Evolutionary conservation across 208 protist species (phyloP), one percentile per base, ranked within the genome.

Genomic region (Leptomonas pyrrhocoris): DNA sequence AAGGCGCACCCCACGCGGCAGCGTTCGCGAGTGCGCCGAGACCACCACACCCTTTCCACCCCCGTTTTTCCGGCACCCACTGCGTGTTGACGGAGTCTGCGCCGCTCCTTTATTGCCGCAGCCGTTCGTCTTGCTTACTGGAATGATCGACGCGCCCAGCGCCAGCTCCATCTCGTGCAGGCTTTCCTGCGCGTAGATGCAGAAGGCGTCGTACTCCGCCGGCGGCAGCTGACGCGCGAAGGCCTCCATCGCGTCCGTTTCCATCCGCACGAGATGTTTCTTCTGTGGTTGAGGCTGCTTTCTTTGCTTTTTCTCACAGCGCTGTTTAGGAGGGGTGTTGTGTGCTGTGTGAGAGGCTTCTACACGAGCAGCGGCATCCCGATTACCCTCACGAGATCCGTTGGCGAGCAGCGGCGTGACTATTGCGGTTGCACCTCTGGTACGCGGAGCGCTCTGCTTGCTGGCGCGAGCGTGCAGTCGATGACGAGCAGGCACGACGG

Each of bases 121-220:
- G 34, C 34, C 34, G 34, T 9, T 38, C n/a, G n/a, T n/a, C 7
- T 9, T 38, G 34, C 34, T 38, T 9, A 38, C 34, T 9, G 49
- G 31, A n/a, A 49, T 34, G 2, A 54, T 50, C 30, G 8, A 27
- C 45, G 30, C 45, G 27, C 23, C 53, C 12, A 62, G 36, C 25
- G 68, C 45, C 7, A 45, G 42, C 49, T 50, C 55, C 75, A 80
- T 76, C 45, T 64, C 67, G 3, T 15, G 51, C 15, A 65, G 45
- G 23, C 68, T 76, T 23, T 42, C 55, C 55, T 66, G 31, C 0
- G 68, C 69, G 28, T 76, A 80, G 21, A 23, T 40, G 16, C 53
- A 51, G 40, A 80, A 75, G 27, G 67, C 68, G 34, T 36, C 62
- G 21, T 61, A 62, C 48, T 73, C 61, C 25, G 54, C 53, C 6